Evolutionary conservation across 2,329 filamentous ascomycete species (phyloP), one percentile per base, ranked within the genome.

Genomic region (Bipolaris cookei): DNA sequence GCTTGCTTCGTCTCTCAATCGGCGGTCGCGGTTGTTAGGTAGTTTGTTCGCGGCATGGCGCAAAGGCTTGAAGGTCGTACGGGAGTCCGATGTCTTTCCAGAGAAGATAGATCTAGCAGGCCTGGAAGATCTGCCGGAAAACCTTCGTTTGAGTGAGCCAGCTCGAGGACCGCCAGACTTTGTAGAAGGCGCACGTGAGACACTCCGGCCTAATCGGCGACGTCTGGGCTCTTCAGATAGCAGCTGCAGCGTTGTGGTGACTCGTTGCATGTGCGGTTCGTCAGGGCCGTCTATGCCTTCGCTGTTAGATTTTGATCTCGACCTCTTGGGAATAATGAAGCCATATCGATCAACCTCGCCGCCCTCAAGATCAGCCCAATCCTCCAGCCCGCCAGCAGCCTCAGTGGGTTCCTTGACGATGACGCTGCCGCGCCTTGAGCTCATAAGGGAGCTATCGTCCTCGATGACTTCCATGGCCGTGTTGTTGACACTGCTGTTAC

Each of bases 341-440:
- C 86, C 86, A 69, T 88, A 89, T 57, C 86, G 80, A 70, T 89
- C 86, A 3, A 88, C 85, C 59, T 87, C 82, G 13, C 77, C 82
- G 5, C 80, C 83, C 16, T 83, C 78, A 10, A 89, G 76, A 70
- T 88, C 81, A 58, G 84, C 80, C 86, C 86, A 89, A 63, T 88
- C 86, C 62, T 89, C 86, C 46, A 88, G 81, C 2, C 86, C 86
- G 6, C 86, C 86, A 20, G 86, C 86, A 30, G 84, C 73, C 72
- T 88, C 86, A 47, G 80, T 77, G 10, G 81, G 77, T 61, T 87
- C 83, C 62, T 82, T 79, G 47, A 77, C 74, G 54, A 82, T 80
- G 30, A 51, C 62, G 47, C 65, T 70, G 45, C 57, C 67, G 30
- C 62, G 63, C 46, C 63, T 66, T 6, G 70, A 72, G 54, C 70